phyloP scores from a whole-genome alignment of 2,329 filamentous ascomycete species.

The Dactylella cylindrospora region DNA sequence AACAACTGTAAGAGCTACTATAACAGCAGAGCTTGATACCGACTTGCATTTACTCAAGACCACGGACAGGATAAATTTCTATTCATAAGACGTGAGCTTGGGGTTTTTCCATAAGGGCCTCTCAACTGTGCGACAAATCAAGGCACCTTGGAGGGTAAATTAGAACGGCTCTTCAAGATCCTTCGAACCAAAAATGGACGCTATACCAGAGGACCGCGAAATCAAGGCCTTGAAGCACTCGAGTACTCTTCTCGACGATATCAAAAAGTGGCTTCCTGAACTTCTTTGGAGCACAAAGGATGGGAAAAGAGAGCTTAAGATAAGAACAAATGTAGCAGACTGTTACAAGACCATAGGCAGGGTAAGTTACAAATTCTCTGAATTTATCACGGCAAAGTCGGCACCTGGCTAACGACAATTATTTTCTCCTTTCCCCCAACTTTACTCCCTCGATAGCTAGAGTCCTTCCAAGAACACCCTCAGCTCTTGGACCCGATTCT shows the following conservation, averaged over 20 bases:
- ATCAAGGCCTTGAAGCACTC: slow-evolving; percentile 65
- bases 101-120: too few species aligned
- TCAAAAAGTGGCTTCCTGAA: slow-evolving; percentile 58
- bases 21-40: too few species aligned
- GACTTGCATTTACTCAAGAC: too few species aligned
- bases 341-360: slow-evolving; percentile 24
- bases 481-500: slow-evolving; percentile 87
- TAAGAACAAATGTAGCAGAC: slow-evolving; percentile 55
- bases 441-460: slow-evolving; percentile 57
- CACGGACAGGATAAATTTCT: too few species aligned
- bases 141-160: too few species aligned
- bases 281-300: slow-evolving; percentile 60
- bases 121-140: too few species aligned
- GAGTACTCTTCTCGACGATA: slow-evolving; percentile 61
- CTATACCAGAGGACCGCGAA: slow-evolving; percentile 60
- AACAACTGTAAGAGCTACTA: too few species aligned
- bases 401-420: neutral
- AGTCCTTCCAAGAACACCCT: slow-evolving; percentile 92
- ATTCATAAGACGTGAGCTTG: too few species aligned
- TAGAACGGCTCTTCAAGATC: too few species aligned
- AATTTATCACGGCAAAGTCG: too few species aligned
- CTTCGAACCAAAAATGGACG: slow-evolving; percentile 64
- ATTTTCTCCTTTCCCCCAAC: neutral
- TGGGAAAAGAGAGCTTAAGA: slow-evolving; percentile 55
- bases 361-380: slow-evolving; percentile 2